phyloP scores from a whole-genome alignment of 441 rosid genomes.

The Erysimum cheiri region DNA sequence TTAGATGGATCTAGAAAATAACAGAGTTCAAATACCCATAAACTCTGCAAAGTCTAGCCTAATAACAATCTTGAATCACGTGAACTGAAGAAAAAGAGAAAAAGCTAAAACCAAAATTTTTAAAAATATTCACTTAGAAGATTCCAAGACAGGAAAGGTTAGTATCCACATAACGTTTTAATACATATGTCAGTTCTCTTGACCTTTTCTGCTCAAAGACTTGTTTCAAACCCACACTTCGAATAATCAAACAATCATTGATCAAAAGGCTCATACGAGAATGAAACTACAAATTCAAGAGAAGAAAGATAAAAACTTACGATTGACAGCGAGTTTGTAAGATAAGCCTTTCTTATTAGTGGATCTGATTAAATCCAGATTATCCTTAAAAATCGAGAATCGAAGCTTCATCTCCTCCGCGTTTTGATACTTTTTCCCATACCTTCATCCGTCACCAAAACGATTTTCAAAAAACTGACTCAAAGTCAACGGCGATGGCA shows the following conservation, averaged over 20 bases:
- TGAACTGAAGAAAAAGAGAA: constrained; percentile 13
- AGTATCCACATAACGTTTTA: constrained; percentile 6
- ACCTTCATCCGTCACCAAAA: constrained; percentile 45
- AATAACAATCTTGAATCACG: constrained; percentile 33
- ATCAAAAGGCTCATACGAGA: not conserved
- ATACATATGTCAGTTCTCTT: constrained; percentile 12
- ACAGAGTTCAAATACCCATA: not conserved
- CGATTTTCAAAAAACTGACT: not conserved
- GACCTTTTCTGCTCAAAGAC: too few species aligned
- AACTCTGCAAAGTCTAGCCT: constrained; percentile 17
- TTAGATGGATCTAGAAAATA: too few species aligned
- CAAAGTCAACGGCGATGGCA: constrained; percentile 17
- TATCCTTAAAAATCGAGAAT: constrained; percentile 74
- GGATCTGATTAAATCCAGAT: constrained; percentile 76
- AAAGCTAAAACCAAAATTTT: constrained; percentile 6
- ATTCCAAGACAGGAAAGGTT: constrained; percentile 8
- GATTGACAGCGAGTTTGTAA: constrained; percentile 71
- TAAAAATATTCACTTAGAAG: not conserved
- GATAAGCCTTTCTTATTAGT: constrained; percentile 66
- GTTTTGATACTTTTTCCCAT: constrained; percentile 71
- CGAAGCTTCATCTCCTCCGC: constrained; percentile 75
- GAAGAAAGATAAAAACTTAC: constrained; percentile 48
- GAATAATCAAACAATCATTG: not conserved
- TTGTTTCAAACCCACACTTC: too few species aligned
- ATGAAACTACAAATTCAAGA: not conserved